Evolutionary conservation across 352 stramenopile genomes (phyloP).

Genomic region (Blastocystis sp.): DNA sequence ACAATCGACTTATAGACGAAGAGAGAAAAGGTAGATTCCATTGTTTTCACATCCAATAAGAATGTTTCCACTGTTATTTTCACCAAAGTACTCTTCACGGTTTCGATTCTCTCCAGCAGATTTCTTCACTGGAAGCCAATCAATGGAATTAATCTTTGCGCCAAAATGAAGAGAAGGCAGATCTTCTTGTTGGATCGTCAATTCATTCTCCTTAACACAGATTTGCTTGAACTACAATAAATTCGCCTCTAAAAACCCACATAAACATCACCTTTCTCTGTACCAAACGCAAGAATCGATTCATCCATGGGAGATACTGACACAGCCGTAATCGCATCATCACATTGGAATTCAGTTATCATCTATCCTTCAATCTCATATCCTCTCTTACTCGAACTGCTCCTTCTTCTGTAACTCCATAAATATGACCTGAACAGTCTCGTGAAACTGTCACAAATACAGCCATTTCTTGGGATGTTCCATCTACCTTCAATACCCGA

Average conservation of each 20-base stretch:
- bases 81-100: constrained; percentile 1
- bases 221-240: background rate
- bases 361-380: background rate
- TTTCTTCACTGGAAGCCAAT: constrained; percentile 38
- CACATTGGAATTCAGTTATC: background rate
- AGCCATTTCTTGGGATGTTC: background rate
- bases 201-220: background rate
- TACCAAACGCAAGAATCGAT: background rate
- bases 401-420: background rate
- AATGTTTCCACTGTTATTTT: constrained; percentile 1
- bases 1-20: constrained; percentile 31
- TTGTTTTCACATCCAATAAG: constrained; percentile 23
- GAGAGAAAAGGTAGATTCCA: constrained; percentile 29
- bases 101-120: background rate
- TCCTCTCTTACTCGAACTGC: background rate
- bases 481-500: background rate
- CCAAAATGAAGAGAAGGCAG: background rate
- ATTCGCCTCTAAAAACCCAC: background rate
- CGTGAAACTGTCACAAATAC: background rate
- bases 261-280: constrained; percentile 1
- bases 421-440: background rate
- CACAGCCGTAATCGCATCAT: background rate
- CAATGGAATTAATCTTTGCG: background rate
- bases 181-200: constrained; percentile 7
- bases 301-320: background rate